Evolutionary conservation across 2,329 filamentous ascomycete species (phyloP), one percentile per base, ranked within the genome.

Genomic region (Apiospora phragmitis): DNA sequence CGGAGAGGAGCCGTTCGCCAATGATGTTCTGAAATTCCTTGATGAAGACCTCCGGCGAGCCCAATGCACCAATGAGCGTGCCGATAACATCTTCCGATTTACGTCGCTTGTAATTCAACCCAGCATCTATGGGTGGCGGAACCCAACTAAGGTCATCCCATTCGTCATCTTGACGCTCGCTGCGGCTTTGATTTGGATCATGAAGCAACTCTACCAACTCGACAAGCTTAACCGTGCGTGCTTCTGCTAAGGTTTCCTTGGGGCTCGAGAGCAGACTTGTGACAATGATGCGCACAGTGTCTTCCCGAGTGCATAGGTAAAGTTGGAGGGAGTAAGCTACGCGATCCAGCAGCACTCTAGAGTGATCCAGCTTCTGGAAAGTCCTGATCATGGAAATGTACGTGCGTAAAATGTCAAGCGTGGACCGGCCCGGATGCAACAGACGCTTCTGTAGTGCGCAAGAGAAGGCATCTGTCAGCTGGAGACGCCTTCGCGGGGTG

Each of bases 131-230:
- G 0, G 96, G 96, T 76, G 97, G 93, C 1, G 96, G 96, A 45
- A 94, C 86, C 96, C 96, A 99, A 11, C 91, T 89, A 91, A 97
- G 93, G 80, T 99, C 95, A 77, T 94, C 89, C 92, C 93, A 98
- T 70, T 92, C 90, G 72, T 90, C 89, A 35, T 91, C 88, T 11
- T 85, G 82, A 26, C 86, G 85, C 47, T 82, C 82, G 11, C 85
- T 83, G 18, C 85, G 83, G 71, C 87, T 84, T 72, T 90, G 86
- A 12, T 88, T 83, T 0, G 89, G 86, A 72, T 91, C 88, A 47
- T 88, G 87, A 67, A 95, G 87, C 51, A 94, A 84, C 18, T 86
- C 83, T 1, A 92, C 92, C 14, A 95, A 85, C 78, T 94, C 92
- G 35, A 89, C 84, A 4, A 93, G 87, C 77, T 83, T 91, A 73